These are phyloP conservation scores for Colletotrichum falcatum DNA, from an alignment of 2,329 filamentous ascomycete species.

Conservation along the genomic window DNA sequence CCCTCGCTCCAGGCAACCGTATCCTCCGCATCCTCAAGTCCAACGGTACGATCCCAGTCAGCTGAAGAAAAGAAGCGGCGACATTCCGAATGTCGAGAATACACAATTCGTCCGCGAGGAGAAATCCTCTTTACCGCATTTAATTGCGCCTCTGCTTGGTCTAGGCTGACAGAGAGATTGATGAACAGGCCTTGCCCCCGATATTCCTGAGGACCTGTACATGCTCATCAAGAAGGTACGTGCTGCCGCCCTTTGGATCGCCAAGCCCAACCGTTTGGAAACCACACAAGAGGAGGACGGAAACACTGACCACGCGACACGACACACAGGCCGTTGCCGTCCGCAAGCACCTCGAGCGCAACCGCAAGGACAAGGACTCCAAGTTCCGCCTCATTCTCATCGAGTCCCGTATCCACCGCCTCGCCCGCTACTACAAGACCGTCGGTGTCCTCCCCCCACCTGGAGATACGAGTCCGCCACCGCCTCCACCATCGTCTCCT, in stretches of 20 bases:
- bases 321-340: slow-evolving; percentile 86
- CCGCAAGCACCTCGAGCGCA: slow-evolving; percentile 99
- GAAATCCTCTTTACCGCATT: slow-evolving; percentile 39
- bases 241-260: neutral
- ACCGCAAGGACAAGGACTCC: slow-evolving; percentile 99
- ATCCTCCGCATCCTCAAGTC: slow-evolving; percentile 99
- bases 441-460: slow-evolving; percentile 87
- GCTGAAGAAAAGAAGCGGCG: slow-evolving; percentile 40
- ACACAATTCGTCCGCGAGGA: slow-evolving; percentile 29
- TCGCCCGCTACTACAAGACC: slow-evolving; percentile 99
- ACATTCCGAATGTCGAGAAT: slow-evolving; percentile 21
- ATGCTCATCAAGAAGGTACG: slow-evolving; percentile 99
- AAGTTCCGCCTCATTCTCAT: slow-evolving; percentile 99
- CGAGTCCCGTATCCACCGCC: slow-evolving; percentile 99
- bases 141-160: slow-evolving; percentile 86
- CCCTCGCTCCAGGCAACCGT: slow-evolving; percentile 88
- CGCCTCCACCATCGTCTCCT: slow-evolving; percentile 92
- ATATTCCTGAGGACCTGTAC: slow-evolving; percentile 99
- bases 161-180: slow-evolving; percentile 92
- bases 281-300: slow-evolving; percentile 2
- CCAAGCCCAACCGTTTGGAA: neutral
- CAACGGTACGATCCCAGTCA: slow-evolving; percentile 80
- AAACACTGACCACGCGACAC: slow-evolving; percentile 5
- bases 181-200: slow-evolving; percentile 91
- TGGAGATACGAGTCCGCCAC: slow-evolving; percentile 99